Evolutionary conservation across 805 yeast genomes (phyloP).

Genomic region (Sugiyamaella lignohabitans): DNA sequence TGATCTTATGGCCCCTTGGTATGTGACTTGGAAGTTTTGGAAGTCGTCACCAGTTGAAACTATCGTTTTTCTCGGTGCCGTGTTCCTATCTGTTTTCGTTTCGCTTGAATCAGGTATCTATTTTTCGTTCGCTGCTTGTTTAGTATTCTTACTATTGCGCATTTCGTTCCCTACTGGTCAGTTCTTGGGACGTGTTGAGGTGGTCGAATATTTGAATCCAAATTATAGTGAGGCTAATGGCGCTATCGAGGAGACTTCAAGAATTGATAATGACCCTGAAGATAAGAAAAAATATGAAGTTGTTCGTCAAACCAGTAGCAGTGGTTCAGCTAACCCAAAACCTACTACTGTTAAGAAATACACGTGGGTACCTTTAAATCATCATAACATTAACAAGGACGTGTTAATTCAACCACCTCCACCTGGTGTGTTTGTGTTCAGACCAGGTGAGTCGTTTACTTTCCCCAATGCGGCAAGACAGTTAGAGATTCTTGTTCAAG

Average conservation of each 20-base stretch:
- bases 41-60: constrained; percentile 66
- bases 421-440: constrained; percentile 81
- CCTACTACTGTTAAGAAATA: constrained; percentile 1
- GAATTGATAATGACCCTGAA: background rate
- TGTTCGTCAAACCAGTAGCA: background rate
- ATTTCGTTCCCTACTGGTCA: constrained; percentile 75
- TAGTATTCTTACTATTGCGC: constrained; percentile 65
- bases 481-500: constrained; percentile 60
- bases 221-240: constrained; percentile 1
- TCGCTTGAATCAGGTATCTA: constrained; percentile 85
- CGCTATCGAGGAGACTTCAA: constrained; percentile 2
- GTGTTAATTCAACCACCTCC: constrained; percentile 71
- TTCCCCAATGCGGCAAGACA: constrained; percentile 77
- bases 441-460: constrained; percentile 73
- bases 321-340: background rate
- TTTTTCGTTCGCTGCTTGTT: constrained; percentile 81
- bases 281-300: background rate
- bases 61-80: constrained; percentile 64
- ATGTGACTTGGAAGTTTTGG: constrained; percentile 52
- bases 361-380: constrained; percentile 34
- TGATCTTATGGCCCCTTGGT: constrained; percentile 61
- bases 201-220: constrained; percentile 68
- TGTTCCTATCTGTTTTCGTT: constrained; percentile 67
- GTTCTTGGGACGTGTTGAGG: constrained; percentile 71
- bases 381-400: constrained; percentile 47